Base-by-base conservation (phyloP, 129 eudicot genomes). In the Cynara cardunculus region DNA sequence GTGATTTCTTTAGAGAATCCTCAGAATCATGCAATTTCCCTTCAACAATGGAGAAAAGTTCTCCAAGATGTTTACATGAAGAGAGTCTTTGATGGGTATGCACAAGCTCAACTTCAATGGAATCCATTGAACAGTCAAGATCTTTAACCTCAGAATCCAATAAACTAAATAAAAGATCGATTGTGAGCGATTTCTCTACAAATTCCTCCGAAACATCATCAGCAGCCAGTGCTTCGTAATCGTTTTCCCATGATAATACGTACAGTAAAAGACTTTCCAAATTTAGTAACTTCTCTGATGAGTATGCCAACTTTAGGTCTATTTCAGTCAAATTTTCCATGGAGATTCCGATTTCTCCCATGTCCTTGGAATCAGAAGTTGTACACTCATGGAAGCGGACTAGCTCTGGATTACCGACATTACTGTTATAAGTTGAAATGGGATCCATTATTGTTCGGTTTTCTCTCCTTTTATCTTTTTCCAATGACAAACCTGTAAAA, bases 231-330 rank as follows among this genome's bases (percentile, higher is more conserved):
- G 90, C 85, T 88, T 84, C 86, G 62, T 87, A 81, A 70, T 87
- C 89, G 35, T 80, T 89, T 85, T 89, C 95, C 86, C 93, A 88
- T 26, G 89, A 76, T 62, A 89, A 82, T n/a, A 92, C 82, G 74
- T 84, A 85, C 79, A 86, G 56, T 75, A 89, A 77, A 37, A 88
- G 88, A 31, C 81, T 85, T 82, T 92, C 98, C 80, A 96, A 82
- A 81, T 91, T 92, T 30, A 81, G 86, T 53, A 96, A 83, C 87
- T 96, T 96, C 49, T 93, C 92, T 35, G 93, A 92, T 70, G 91
- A 82, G 85, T 85, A 91, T 37, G 91, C 90, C 25, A 93, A 81
- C 62, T 88, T 91, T 44, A 86, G 80, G 69, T 91, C 98, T 56
- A 91, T 88, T 74, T 81, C 83, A 11, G 88, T 88, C 73, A 89